Percentiles rank a stretch among this genome's conserved stretches.
Conservation (phyloP, 306 rosid genomes). For the Luffa acutangula region DNA sequence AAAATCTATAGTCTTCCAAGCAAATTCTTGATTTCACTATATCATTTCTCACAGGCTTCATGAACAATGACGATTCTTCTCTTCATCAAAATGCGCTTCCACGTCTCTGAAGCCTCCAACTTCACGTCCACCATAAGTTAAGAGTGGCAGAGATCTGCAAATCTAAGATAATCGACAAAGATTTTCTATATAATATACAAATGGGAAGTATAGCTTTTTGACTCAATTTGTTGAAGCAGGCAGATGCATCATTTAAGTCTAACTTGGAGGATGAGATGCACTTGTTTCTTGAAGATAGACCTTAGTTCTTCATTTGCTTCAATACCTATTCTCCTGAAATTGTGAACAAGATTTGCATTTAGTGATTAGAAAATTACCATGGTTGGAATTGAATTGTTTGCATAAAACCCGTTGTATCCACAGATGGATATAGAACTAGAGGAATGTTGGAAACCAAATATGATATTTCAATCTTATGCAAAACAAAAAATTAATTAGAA, state of each 20-base stretch:
- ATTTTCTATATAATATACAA: background rate
- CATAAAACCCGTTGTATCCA: background rate
- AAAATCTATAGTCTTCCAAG: background rate
- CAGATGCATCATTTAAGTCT: conserved; percentile 37
- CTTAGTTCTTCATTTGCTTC: conserved; percentile 97
- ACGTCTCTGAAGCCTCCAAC: background rate
- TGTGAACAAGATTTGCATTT: background rate
- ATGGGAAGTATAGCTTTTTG: background rate
- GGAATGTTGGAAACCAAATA: background rate
- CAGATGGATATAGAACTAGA: background rate
- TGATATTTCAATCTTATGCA: background rate
- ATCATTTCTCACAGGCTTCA: background rate
- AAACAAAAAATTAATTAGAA: background rate
- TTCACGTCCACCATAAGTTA: background rate
- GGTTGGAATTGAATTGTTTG: background rate
- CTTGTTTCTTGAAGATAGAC: conserved; percentile 73
- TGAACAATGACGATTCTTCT: background rate
- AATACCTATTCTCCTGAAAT: conserved; percentile 78
- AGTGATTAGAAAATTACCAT: background rate
- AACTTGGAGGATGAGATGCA: conserved; percentile 88
- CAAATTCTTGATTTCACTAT: background rate
- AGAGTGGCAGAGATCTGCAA: background rate
- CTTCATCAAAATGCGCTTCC: background rate
- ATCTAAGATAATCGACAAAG: background rate
- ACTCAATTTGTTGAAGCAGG: background rate